Evolutionary conservation across 2,329 filamentous ascomycete genomes (phyloP).

Genomic region (Piedraia hortae): DNA sequence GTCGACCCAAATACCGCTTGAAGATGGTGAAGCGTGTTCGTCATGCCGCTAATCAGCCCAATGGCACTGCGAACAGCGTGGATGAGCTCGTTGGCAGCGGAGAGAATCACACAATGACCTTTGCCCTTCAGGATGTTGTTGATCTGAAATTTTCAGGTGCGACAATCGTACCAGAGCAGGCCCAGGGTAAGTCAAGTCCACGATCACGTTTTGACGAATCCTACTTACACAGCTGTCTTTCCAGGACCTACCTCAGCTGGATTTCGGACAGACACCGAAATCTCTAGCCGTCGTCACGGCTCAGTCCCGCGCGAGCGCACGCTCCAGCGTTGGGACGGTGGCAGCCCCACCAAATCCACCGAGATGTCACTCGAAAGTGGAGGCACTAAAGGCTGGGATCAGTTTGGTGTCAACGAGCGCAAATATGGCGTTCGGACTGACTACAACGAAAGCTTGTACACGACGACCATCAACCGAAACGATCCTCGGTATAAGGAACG

Average conservation of each 20-base stretch:
- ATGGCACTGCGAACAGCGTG: constrained; percentile 16
- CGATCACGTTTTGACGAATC: too few species aligned
- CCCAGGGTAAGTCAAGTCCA: constrained; percentile 21
- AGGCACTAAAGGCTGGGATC: constrained; percentile 41
- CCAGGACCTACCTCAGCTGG: constrained; percentile 29
- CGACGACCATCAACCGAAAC: constrained; percentile 61
- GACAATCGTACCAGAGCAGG: constrained; percentile 22
- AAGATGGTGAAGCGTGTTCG: constrained; percentile 35
- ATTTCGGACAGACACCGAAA: constrained; percentile 73
- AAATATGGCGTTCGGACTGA: constrained; percentile 70
- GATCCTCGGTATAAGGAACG: constrained; percentile 60
- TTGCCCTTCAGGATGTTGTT: constrained; percentile 31
- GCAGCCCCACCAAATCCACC: constrained; percentile 19
- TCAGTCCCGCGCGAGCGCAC: constrained; percentile 37
- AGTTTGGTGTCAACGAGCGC: constrained; percentile 71
- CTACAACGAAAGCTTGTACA: constrained; percentile 88
- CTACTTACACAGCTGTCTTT: too few species aligned
- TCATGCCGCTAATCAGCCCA: constrained; percentile 16
- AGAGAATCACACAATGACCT: constrained; percentile 27
- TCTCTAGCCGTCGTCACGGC: constrained; percentile 37
- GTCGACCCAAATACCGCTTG: constrained; percentile 28
- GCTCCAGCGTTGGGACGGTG: constrained; percentile 60
- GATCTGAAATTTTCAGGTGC: constrained; percentile 29
- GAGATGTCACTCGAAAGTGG: constrained; percentile 33
- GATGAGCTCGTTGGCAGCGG: constrained; percentile 21